phyloP scores from a whole-genome alignment of 768 basidiomycete species.

The Neoboletus magnificus region DNA sequence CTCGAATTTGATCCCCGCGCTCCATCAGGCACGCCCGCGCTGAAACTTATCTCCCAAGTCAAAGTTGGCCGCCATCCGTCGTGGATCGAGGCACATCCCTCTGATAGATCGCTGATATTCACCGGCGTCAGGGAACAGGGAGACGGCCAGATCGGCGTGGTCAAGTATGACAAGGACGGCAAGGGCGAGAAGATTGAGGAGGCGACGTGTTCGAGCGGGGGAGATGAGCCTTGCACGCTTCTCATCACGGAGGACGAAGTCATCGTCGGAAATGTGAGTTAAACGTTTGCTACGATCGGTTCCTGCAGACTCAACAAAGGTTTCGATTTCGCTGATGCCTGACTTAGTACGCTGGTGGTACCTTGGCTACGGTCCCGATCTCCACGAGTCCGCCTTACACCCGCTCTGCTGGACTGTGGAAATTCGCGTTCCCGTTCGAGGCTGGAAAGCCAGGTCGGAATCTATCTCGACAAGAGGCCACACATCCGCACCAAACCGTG shows the following conservation, averaged over 20 bases:
- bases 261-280: constrained; percentile 70
- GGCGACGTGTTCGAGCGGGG: constrained; percentile 45
- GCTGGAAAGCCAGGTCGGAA: constrained; percentile 56
- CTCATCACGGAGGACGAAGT: constrained; percentile 55
- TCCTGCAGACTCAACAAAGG: neutral
- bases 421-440: constrained; percentile 39
- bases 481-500: constrained; percentile 77
- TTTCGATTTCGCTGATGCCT: too few relatives aligned
- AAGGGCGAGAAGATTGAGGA: constrained; percentile 42
- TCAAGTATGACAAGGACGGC: constrained; percentile 56
- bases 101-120: constrained; percentile 56
- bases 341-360: constrained; percentile 73
- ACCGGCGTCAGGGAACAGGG: constrained; percentile 58
- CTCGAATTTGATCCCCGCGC: constrained; percentile 57
- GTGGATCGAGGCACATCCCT: constrained; percentile 67
- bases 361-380: constrained; percentile 54
- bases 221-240: constrained; percentile 63
- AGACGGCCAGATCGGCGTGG: constrained; percentile 59
- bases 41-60: constrained; percentile 45
- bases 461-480: constrained; percentile 58
- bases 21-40: constrained; percentile 47
- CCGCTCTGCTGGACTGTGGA: constrained; percentile 30
- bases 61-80: constrained; percentile 64
- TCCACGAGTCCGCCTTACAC: constrained; percentile 48
- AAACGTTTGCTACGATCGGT: neutral